These are phyloP conservation scores for Penicillium chermesinum DNA, from an alignment of 495 filamentous ascomycete genomes.

Conservation along the genomic window DNA sequence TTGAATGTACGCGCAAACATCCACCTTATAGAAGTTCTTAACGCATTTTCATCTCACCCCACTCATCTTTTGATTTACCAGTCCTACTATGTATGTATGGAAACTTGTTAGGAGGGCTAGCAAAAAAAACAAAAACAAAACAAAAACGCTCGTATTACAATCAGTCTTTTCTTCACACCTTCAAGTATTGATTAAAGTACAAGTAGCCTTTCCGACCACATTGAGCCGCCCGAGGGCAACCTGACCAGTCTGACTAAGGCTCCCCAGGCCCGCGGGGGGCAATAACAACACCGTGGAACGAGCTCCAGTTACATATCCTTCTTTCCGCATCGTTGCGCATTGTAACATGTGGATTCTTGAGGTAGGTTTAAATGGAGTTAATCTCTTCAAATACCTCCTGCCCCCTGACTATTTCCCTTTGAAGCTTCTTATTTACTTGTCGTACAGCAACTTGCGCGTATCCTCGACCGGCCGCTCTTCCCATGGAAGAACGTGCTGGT, in stretches of 20 bases:
- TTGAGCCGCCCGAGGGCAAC: not conserved
- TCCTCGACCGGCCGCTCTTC: constrained; percentile 85
- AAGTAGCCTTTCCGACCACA: too few species aligned
- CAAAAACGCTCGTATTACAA: not conserved
- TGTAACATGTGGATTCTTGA: constrained; percentile 42
- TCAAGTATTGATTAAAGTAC: too few species aligned
- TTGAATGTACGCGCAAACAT: too few species aligned
- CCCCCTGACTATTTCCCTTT: too few species aligned
- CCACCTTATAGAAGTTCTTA: too few species aligned
- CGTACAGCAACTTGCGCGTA: constrained; percentile 75
- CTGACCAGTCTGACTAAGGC: constrained; percentile 26
- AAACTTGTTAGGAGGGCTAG: too few species aligned
- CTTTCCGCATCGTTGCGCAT: constrained; percentile 19
- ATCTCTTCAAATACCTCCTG: too few species aligned
- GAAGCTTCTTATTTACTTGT: constrained; percentile 9
- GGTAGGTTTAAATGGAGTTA: constrained; percentile 26
- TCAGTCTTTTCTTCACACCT: not conserved
- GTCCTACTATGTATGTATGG: too few species aligned
- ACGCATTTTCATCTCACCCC: too few species aligned
- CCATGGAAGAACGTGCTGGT: constrained; percentile 97
- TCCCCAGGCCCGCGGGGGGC: not conserved
- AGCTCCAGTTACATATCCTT: constrained; percentile 20
- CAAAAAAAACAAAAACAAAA: too few species aligned
- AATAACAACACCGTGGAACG: constrained; percentile 18
- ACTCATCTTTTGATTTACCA: too few species aligned